These are phyloP conservation scores for Aspergillus fijiensis DNA, from an alignment of 2,329 filamentous ascomycete genomes.

Conservation along the genomic window DNA sequence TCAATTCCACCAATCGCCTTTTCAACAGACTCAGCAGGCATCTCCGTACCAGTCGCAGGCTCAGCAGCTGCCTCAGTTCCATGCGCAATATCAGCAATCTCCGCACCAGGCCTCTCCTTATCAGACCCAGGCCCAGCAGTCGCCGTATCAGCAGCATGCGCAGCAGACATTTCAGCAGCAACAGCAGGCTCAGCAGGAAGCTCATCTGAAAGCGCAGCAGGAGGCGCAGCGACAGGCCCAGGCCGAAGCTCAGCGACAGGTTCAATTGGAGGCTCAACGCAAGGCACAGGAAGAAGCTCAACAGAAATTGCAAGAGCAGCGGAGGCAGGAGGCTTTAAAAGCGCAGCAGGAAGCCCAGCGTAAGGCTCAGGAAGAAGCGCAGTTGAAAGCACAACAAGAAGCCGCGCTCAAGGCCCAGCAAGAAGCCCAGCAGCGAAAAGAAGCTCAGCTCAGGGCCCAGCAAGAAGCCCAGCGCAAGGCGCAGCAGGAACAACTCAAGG, in stretches of 20 bases:
- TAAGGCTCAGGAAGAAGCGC: neutral
- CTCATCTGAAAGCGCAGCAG: constrained; percentile 15
- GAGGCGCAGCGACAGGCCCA: constrained; percentile 15
- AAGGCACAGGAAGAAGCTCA: neutral
- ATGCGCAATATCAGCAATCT: constrained; percentile 19
- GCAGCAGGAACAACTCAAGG: constrained; percentile 17
- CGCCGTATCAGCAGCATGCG: constrained; percentile 17
- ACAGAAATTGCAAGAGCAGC: constrained; percentile 8
- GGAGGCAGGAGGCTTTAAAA: neutral
- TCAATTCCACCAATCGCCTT: constrained; percentile 7
- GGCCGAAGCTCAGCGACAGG: neutral
- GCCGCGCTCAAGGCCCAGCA: constrained; percentile 6
- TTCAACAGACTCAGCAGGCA: constrained; percentile 10
- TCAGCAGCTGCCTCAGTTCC: constrained; percentile 11
- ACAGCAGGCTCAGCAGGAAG: constrained; percentile 18
- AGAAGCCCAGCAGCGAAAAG: constrained; percentile 8
- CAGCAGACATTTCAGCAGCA: constrained; percentile 13
- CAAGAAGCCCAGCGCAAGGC: constrained; percentile 18
- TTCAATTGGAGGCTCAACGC: neutral
- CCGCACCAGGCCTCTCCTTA: constrained; percentile 19
- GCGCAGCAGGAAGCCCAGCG: neutral
- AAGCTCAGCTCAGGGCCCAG: constrained; percentile 14
- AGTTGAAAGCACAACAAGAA: constrained; percentile 7
- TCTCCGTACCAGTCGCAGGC: constrained; percentile 12
- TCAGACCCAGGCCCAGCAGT: constrained; percentile 19